Evolutionary conservation across 257 asterid species (phyloP).

Genomic region (Jacaranda mimosifolia): DNA sequence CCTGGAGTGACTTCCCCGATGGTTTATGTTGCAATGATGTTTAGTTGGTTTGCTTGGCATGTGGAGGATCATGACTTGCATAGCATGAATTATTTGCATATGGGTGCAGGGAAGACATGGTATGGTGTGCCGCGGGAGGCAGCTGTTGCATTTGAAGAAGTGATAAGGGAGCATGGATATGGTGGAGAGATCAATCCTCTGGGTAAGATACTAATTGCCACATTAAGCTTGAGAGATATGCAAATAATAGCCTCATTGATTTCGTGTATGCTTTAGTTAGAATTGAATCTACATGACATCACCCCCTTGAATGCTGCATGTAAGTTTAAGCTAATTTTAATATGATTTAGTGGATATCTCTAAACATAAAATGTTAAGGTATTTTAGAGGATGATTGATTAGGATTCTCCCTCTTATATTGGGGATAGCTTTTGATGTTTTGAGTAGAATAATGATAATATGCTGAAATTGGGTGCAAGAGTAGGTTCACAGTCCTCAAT

Average conservation of each 20-base stretch:
- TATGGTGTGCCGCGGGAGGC: constrained; percentile 97
- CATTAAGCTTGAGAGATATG: constrained; percentile 4
- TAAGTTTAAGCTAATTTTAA: not conserved
- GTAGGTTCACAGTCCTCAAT: not conserved
- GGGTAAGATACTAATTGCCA: constrained; percentile 55
- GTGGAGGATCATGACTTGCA: constrained; percentile 99
- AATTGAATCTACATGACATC: constrained; percentile 6
- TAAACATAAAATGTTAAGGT: not conserved
- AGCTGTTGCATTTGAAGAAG: constrained; percentile 95
- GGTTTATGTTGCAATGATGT: constrained; percentile 99
- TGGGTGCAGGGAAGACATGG: constrained; percentile 96
- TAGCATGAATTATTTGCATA: constrained; percentile 93
- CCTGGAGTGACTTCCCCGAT: constrained; percentile 99
- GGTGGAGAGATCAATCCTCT: constrained; percentile 98
- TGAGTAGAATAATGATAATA: constrained; percentile 3
- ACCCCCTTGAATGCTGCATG: not conserved
- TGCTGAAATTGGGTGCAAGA: not conserved
- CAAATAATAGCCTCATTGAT: constrained; percentile 1
- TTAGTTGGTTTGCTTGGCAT: constrained; percentile 99
- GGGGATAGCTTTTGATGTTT: not conserved
- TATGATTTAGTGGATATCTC: not conserved
- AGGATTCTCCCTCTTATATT: not conserved
- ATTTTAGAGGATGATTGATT: constrained; percentile 3
- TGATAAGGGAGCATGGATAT: constrained; percentile 90
- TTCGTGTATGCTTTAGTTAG: constrained; percentile 20